Evolutionary conservation across 129 eudicot species (phyloP).

Genomic region (Glebionis coronaria): DNA sequence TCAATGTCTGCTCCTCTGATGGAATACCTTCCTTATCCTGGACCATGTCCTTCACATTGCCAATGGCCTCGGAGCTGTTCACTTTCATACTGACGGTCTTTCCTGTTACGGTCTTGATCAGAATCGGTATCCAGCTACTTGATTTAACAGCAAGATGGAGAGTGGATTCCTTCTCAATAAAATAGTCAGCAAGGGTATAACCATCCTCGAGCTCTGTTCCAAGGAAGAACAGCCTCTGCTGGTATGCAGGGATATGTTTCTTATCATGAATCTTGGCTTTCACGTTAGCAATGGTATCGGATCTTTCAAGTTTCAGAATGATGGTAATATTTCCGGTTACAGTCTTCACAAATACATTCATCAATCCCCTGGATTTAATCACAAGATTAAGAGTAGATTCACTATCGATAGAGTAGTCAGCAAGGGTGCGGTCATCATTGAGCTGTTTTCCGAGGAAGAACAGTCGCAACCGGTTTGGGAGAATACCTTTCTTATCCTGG

Average conservation of each 20-base stretch:
- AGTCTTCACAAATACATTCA: background rate
- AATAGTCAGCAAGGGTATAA: slow-evolving; percentile 1
- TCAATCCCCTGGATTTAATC: background rate
- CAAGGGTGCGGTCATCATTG: no score
- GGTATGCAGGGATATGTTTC: background rate
- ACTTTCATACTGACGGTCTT: background rate
- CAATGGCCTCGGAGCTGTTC: background rate
- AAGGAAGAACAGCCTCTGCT: background rate
- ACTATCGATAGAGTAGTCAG: no score
- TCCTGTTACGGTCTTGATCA: background rate
- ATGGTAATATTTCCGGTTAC: background rate
- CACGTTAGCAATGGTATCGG: background rate
- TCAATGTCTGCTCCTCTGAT: background rate
- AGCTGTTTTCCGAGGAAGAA: no score
- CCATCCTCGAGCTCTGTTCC: background rate
- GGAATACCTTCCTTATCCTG: background rate
- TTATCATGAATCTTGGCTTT: background rate
- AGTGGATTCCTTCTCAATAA: slow-evolving; percentile 9
- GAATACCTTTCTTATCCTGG: no score
- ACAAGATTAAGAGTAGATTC: background rate
- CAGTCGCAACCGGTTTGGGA: no score
- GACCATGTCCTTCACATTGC: background rate
- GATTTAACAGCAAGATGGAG: slow-evolving; percentile 8
- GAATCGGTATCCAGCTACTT: background rate
- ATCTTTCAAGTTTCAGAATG: background rate